Evolutionary conservation across 495 filamentous ascomycete genomes (phyloP), one percentile per base, ranked within the genome.

Genomic region (Hapsidospora chrysogenum): DNA sequence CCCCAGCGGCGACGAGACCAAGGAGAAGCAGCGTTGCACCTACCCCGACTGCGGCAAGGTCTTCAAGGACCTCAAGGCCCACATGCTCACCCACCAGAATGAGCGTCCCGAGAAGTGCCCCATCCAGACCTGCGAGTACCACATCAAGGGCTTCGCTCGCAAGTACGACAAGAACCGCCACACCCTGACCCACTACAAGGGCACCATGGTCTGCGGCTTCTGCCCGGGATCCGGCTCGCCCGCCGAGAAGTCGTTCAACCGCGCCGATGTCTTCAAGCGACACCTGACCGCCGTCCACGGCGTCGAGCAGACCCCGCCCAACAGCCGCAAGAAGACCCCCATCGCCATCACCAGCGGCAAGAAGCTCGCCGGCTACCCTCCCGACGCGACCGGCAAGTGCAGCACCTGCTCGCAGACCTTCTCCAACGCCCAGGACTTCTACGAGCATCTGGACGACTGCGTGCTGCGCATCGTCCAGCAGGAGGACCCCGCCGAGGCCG

Each of bases 141-240:
- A 93, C 59, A 67, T 73, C 41, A 96, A 95, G 57, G 89, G 89
- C 15, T 99, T 99, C 51, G 87, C 89, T 9, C 66, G 89, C 34
- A 99, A 96, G 52, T 97, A 99, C 50, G 89, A 99, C 61, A 96
- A 95, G 63, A 96, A 96, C 52, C 69, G 89, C 19, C 89, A 99
- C 52, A 94, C 87, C 0, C 52, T 99, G 36, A 99, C 92, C 17
- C 89, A 99, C 49, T 99, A 99, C 69, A 96, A 96, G 60, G 92
- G 92, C 7, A 96, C 85, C 19, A 96, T 99, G 92, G 85, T 99
- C 17, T 99, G 89, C 56, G 85, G 86, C 22, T 99, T 99, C 63
- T 99, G 89, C 48, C 86, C 87, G 0, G 85, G 86, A 3, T 80
- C 82, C 17, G 92, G 92, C 10, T 92, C 85, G 2, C 72, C 87